Percentiles rank a stretch among this genome's conserved stretches.
Conservation (phyloP, 352 stramenopile genomes). For the Phytophthora brassicae region DNA sequence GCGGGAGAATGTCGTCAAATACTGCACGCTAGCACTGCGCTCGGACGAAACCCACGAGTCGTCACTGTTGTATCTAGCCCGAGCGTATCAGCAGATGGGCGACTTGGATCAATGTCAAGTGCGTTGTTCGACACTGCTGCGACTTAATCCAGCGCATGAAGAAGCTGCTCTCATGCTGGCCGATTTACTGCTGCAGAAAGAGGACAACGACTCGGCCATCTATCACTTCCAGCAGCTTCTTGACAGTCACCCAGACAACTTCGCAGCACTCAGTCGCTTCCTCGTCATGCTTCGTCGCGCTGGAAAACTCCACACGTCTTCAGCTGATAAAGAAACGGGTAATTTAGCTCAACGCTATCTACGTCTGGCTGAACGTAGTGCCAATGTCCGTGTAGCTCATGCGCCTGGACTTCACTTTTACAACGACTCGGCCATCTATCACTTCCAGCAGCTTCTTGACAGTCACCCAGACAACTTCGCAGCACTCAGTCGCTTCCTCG, state of each 20-base stretch:
- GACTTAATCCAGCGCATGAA: slow-evolving; percentile 80
- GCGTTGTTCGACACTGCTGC: slow-evolving; percentile 81
- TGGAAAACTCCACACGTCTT: slow-evolving; percentile 68
- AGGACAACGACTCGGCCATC: slow-evolving; percentile 87
- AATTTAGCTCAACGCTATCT: slow-evolving; percentile 64
- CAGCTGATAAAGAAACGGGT: slow-evolving; percentile 29
- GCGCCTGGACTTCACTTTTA: slow-evolving; percentile 89
- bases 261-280: slow-evolving; percentile 86
- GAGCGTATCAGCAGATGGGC: slow-evolving; percentile 63
- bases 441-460: slow-evolving; percentile 90
- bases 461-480: slow-evolving; percentile 90
- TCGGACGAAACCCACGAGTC: slow-evolving; percentile 81
- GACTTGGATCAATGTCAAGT: slow-evolving; percentile 88
- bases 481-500: slow-evolving; percentile 86
- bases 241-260: slow-evolving; percentile 89
- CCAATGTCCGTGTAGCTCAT: slow-evolving; percentile 66
- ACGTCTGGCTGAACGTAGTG: slow-evolving; percentile 71
- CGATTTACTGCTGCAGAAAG: slow-evolving; percentile 88
- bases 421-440: slow-evolving; percentile 86
- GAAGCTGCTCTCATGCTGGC: slow-evolving; percentile 90
- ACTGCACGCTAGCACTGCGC: slow-evolving; percentile 73
- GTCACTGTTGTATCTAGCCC: slow-evolving; percentile 84
- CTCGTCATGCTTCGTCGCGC: slow-evolving; percentile 86
- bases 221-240: slow-evolving; percentile 91
- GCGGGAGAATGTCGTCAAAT: slow-evolving; percentile 76